Evolutionary conservation across 257 asterid genomes (phyloP), one percentile per base, ranked within the genome.

Genomic region (Solanum sejunctum): DNA sequence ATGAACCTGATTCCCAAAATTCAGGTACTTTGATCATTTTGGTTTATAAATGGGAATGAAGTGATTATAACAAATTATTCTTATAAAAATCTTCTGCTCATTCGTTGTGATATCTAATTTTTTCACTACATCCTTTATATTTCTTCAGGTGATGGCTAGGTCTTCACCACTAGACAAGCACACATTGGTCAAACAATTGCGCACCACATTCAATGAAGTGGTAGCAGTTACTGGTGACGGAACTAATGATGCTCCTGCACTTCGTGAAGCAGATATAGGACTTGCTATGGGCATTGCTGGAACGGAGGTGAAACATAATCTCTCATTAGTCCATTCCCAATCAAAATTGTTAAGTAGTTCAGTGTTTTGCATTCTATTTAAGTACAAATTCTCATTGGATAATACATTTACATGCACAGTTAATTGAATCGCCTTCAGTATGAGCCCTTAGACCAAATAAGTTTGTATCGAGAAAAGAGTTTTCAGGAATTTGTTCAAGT

Each of bases 151-250:
- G 85, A 96, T 96, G 99, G 99, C 98, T 80, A 95, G 99, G 70
- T 96, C 99, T 49, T 96, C 98, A 6, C 99, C 99, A 8, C 80
- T 96, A 36, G 99, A 96, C 89, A 95, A 95, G 89, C 99, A 95
- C 87, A 92, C 94, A 47, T 70, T 95, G 84, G 99, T 95, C 90
- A 94, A 92, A 91, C 97, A 91, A 81, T 86, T 95, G 90, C 89
- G 99, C 61, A 93, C 98, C 8, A 94, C 96, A 17, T 94, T 94
- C 73, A 91, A 92, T 57, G 99, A 95, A 87, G 99, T 95, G 43
- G 99, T 95, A 84, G 99, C 99, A 47, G 99, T 96, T 43, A 94
- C 99, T 56, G 99, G 99, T 54, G 99, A 96, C 87, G 99, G 99
- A 57, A 96, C 99, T 7, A 96, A 96, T 60, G 99, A 96, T 88